phyloP scores from a whole-genome alignment of 768 basidiomycete genomes.

The Epithele typhae region DNA sequence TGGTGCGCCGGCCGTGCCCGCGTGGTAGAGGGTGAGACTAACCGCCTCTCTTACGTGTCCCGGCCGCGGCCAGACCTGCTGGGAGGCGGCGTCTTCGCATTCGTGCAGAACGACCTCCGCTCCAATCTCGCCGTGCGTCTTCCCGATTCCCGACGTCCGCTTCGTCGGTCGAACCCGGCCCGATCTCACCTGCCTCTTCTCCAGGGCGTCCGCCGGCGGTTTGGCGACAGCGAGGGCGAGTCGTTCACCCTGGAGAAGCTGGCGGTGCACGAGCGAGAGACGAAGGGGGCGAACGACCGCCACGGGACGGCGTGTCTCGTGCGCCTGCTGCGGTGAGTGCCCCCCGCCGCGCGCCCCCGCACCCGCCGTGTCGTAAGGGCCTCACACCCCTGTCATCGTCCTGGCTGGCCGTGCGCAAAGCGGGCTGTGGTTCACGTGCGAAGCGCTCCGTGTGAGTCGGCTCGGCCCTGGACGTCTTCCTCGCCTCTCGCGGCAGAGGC shows the following conservation, averaged over 20 bases:
- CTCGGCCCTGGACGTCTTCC: neutral
- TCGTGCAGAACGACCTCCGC: slow-evolving; percentile 67
- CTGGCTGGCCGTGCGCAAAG: slow-evolving; percentile 29
- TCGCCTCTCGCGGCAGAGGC: too few relatives aligned
- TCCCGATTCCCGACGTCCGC: too few relatives aligned
- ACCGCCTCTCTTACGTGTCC: slow-evolving; percentile 1
- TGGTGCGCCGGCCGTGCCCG: slow-evolving; percentile 36
- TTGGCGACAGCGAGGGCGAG: slow-evolving; percentile 35
- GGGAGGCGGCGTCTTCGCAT: slow-evolving; percentile 65
- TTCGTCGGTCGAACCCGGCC: neutral
- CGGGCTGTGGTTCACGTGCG: slow-evolving; percentile 64
- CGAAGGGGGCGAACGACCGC: slow-evolving; percentile 32
- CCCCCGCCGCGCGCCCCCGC: neutral
- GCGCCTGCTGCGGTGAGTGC: slow-evolving; percentile 57
- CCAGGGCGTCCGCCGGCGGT: slow-evolving; percentile 64
- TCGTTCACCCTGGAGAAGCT: slow-evolving; percentile 60
- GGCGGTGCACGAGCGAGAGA: slow-evolving; percentile 43
- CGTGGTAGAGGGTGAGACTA: too few relatives aligned
- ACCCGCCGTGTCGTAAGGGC: slow-evolving; percentile 7
- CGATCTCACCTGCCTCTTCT: neutral
- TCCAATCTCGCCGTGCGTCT: slow-evolving; percentile 57
- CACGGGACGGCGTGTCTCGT: slow-evolving; percentile 60
- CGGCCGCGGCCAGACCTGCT: slow-evolving; percentile 48
- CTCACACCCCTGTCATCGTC: slow-evolving; percentile 10
- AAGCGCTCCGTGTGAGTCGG: slow-evolving; percentile 40